Evolutionary conservation across 2,329 filamentous ascomycete species (phyloP), one percentile per base, ranked within the genome.

Genomic region (Biscogniauxia sp.): DNA sequence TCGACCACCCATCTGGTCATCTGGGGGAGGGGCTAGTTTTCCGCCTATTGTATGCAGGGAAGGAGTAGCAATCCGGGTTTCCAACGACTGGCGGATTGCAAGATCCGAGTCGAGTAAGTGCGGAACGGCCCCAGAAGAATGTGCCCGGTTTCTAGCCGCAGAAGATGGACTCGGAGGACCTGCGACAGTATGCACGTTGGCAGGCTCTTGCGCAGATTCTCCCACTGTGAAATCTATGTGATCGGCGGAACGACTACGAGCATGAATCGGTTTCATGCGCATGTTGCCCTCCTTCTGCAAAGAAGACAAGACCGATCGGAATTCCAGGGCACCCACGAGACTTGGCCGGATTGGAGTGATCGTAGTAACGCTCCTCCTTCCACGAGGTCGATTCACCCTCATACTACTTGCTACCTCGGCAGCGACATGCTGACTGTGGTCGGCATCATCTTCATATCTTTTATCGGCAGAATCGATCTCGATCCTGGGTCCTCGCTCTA

Each of bases 401-500:
- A 99, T 99, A 74, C 92, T 97, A 74, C 88, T 95, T 49, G 90
- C 89, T 72, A 99, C 86, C 74, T 98, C 93, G 20, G 92, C 92
- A 49, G 87, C 88, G 54, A 90, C 82, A 64, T 90, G 86, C 56
- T 72, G 70, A 37, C 81, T 79, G 54, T 87, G 84, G 56, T 85
- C 82, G 37, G 80, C 79, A 20, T 85, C 82, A 20, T 82, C 80
- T 20, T 85, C 83, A 26, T 80, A 79, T 6, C 76, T 75, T 37
- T 72, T 74, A 37, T 73, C 69, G 1, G 73, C 66, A 8, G 72
- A 75, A 2, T 79, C 79, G 20, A 82, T 71, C 62, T 84, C 80
- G 50, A 85, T 82, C 52, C 79, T 73, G 2, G 78, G 79, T 1
- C 75, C 78, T 32, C 74, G 73, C 65, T 83, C 82, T 52, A 82